A percentile compares a stretch with the other conserved stretches of the same genome.
phyloP scores from a whole-genome alignment of 2,329 filamentous ascomycete genomes.

The Venturia effusa region DNA sequence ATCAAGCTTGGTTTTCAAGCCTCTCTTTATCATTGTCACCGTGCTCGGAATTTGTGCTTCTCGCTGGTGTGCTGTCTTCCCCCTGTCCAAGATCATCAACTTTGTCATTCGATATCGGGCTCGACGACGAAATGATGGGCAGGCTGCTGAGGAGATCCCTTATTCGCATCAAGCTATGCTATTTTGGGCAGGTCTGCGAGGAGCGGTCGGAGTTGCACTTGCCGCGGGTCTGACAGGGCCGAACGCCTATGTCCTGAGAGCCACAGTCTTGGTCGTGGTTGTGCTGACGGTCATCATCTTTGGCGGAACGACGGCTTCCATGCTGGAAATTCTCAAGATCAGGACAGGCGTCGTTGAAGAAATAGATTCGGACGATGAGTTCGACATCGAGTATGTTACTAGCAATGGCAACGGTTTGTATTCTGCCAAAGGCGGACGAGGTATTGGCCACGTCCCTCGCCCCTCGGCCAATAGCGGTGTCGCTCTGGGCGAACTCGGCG shows the following conservation, averaged over 20 bases:
- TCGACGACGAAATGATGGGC: constrained; percentile 54
- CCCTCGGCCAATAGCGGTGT: constrained; percentile 41
- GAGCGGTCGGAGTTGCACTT: constrained; percentile 88
- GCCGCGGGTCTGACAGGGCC: constrained; percentile 78
- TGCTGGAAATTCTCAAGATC: constrained; percentile 96
- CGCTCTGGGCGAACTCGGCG: constrained; percentile 27
- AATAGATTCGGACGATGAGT: constrained; percentile 95
- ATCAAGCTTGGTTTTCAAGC: constrained; percentile 77
- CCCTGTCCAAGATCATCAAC: constrained; percentile 80
- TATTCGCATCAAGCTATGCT: constrained; percentile 98
- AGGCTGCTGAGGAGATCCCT: constrained; percentile 77
- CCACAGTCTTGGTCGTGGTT: constrained; percentile 94
- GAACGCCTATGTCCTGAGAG: constrained; percentile 72
- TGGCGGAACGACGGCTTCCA: constrained; percentile 89
- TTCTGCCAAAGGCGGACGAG: constrained; percentile 67
- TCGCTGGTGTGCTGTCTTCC: constrained; percentile 89
- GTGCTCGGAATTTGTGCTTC: constrained; percentile 85
- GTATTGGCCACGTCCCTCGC: constrained; percentile 66
- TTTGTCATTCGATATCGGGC: constrained; percentile 84
- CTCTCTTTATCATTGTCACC: constrained; percentile 87
- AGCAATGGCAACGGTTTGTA: constrained; percentile 38
- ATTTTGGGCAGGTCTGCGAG: constrained; percentile 96
- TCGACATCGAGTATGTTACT: constrained; percentile 71
- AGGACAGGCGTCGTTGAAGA: constrained; percentile 93
- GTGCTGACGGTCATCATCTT: constrained; percentile 98